These are phyloP conservation scores for Aspergillus sp. DNA, from an alignment of 2,329 filamentous ascomycete genomes.

Conservation along the genomic window DNA sequence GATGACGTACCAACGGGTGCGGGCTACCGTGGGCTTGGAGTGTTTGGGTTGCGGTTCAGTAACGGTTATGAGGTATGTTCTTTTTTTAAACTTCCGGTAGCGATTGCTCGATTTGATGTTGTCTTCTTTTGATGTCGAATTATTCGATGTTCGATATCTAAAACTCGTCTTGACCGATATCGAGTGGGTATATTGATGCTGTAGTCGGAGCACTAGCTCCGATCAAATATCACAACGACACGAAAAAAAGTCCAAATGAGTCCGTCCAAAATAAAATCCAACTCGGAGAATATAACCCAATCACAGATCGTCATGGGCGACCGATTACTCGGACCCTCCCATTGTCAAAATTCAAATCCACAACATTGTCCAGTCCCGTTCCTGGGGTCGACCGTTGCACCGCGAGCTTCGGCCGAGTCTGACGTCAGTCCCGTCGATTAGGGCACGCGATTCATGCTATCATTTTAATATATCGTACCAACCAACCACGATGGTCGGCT, in stretches of 20 bases:
- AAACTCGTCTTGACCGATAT: background rate
- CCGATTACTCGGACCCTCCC: background rate
- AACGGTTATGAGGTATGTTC: background rate
- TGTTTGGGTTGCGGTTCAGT: background rate
- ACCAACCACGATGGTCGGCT: background rate
- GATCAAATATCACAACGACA: background rate
- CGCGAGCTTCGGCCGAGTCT: background rate
- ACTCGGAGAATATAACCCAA: slow-evolving; percentile 1
- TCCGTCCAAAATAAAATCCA: background rate
- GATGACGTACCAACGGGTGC: slow-evolving; percentile 4
- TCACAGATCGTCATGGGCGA: background rate
- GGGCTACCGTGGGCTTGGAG: background rate
- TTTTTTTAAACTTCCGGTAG: too few relatives aligned
- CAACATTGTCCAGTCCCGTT: background rate
- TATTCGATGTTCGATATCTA: too few relatives aligned
- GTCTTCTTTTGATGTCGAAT: too few relatives aligned
- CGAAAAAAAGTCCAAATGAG: background rate
- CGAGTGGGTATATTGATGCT: background rate
- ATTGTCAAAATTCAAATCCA: background rate
- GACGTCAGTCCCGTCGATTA: slow-evolving; percentile 1
- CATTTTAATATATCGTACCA: background rate
- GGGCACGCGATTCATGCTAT: slow-evolving; percentile 1
- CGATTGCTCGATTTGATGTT: background rate
- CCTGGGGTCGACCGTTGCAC: background rate
- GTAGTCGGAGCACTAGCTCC: background rate